Evolutionary conservation across 306 rosid species (phyloP).

Genomic region (Gynostemma pentaphyllum): DNA sequence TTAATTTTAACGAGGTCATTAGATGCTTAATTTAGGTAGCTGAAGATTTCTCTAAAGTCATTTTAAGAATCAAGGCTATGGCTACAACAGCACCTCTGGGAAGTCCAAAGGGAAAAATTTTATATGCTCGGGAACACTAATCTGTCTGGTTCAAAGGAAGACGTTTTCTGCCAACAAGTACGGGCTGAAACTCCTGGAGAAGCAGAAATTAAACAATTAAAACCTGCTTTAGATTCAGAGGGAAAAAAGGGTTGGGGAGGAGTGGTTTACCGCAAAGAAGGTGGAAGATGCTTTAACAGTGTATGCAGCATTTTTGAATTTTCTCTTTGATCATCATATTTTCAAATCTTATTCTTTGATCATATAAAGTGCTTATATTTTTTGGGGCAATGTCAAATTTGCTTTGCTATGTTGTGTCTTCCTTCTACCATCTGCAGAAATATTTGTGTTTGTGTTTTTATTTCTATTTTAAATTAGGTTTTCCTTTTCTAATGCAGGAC

Average conservation of each 20-base stretch:
- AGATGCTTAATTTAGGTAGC: slow-evolving; percentile 37
- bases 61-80: slow-evolving; percentile 80
- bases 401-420: neutral
- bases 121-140: slow-evolving; percentile 75
- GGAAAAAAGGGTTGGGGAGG: slow-evolving; percentile 90
- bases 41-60: slow-evolving; percentile 71
- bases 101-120: slow-evolving; percentile 87
- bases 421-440: neutral
- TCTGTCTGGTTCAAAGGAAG: slow-evolving; percentile 97
- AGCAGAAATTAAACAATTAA: slow-evolving; percentile 73
- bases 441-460: neutral
- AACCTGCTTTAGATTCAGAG: slow-evolving; percentile 83
- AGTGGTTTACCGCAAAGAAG: slow-evolving; percentile 79
- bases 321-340: neutral
- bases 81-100: slow-evolving; percentile 59
- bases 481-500: slow-evolving; percentile 29
- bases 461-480: neutral
- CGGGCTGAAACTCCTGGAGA: slow-evolving; percentile 85
- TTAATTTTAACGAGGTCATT: neutral
- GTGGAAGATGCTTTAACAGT: slow-evolving; percentile 82
- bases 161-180: slow-evolving; percentile 52
- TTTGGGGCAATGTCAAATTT: neutral
- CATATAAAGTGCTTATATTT: neutral
- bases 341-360: neutral
- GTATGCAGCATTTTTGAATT: slow-evolving; percentile 19